Percentiles rank a stretch among this genome's conserved stretches.
Evolutionary conservation across 129 eudicot species (phyloP).

Genomic region (Artemisia annua): DNA sequence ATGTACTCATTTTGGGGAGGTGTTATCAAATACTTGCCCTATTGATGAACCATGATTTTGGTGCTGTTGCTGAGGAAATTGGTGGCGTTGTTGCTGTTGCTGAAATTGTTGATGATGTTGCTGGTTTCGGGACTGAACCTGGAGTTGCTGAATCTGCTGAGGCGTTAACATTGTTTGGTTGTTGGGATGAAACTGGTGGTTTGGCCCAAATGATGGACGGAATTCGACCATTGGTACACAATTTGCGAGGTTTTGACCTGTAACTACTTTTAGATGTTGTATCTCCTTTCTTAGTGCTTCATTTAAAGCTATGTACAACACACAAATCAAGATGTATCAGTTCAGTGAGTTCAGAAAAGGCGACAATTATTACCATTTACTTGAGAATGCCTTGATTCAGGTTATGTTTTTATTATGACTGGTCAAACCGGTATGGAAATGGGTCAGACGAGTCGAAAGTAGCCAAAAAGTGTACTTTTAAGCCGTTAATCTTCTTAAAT

Average conservation of each 20-base stretch:
- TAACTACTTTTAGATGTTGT: constrained; percentile 77
- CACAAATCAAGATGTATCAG: neutral
- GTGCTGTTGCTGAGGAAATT: constrained; percentile 24
- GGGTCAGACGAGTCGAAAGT: too few species aligned
- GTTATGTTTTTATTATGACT: too few species aligned
- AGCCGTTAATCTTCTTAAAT: too few species aligned
- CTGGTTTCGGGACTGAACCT: constrained; percentile 54
- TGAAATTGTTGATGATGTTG: constrained; percentile 44
- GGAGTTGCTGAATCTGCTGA: constrained; percentile 75
- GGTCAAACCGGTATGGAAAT: too few species aligned
- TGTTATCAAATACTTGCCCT: too few species aligned
- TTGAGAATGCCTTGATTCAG: too few species aligned
- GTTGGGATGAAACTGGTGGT: constrained; percentile 46
- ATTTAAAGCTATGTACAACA: constrained; percentile 47
- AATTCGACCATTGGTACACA: constrained; percentile 58
- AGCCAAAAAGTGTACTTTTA: too few species aligned
- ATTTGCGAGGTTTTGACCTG: constrained; percentile 43
- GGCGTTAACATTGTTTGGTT: constrained; percentile 65
- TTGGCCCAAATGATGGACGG: constrained; percentile 44
- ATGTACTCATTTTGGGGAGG: constrained; percentile 14
- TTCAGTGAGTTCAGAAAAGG: neutral
- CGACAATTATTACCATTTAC: too few species aligned
- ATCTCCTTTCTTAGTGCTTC: constrained; percentile 78
- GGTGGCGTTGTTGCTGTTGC: constrained; percentile 46
- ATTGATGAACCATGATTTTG: constrained; percentile 8